Evolutionary conservation across 1,284 basidiomycete genomes (phyloP).

Genomic region (Ganoderma boninense): DNA sequence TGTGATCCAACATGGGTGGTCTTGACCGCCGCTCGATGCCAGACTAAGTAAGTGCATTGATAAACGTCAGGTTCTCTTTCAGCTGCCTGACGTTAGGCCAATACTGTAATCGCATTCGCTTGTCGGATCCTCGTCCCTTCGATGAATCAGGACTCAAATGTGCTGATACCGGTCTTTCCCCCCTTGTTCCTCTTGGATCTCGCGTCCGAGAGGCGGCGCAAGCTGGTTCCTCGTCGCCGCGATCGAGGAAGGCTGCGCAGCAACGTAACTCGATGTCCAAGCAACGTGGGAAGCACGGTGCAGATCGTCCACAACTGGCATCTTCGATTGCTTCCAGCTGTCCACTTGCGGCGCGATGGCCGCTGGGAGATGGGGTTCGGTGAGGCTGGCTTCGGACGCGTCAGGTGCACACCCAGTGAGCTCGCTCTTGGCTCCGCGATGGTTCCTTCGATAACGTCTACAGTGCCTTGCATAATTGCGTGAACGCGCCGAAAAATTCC

Average conservation of each 20-base stretch:
- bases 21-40: neutral
- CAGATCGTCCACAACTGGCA: conserved; percentile 8
- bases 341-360: neutral
- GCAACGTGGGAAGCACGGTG: neutral
- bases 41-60: neutral
- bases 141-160: neutral
- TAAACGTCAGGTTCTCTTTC: neutral
- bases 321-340: neutral
- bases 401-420: neutral
- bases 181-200: neutral
- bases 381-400: neutral
- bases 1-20: neutral
- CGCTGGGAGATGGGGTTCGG: neutral
- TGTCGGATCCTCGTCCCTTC: neutral
- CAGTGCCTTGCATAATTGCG: too few species aligned
- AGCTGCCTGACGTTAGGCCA: neutral
- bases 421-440: neutral
- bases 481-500: too few species aligned
- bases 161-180: too few species aligned
- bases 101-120: neutral
- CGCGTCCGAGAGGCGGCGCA: neutral
- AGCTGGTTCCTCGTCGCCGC: neutral
- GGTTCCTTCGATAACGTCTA: neutral
- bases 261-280: neutral
- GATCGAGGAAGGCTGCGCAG: neutral